phyloP scores from a whole-genome alignment of 345 rosid species.

The Stellera chamaejasme region DNA sequence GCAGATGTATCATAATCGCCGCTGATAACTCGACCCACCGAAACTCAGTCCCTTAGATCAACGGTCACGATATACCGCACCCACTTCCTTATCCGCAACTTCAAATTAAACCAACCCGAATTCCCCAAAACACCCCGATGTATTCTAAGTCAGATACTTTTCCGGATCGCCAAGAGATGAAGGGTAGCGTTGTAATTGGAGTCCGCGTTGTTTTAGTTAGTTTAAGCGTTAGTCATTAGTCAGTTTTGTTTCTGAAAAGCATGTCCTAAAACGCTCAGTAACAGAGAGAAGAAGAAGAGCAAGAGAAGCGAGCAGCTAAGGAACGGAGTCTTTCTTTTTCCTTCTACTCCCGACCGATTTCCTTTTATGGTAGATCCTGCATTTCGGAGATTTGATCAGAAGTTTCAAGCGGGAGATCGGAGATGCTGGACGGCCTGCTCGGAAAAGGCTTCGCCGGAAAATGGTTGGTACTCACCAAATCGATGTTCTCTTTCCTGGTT shows the following conservation, averaged over 20 bases:
- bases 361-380: slow-evolving; percentile 13
- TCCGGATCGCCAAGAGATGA: background rate
- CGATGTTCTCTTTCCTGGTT: background rate
- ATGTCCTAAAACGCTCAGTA: slow-evolving; percentile 10
- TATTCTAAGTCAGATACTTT: background rate
- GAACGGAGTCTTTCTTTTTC: background rate
- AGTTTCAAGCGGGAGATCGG: slow-evolving; percentile 12
- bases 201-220: background rate
- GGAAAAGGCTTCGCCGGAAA: slow-evolving; percentile 76
- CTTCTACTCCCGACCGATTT: background rate
- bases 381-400: slow-evolving; percentile 1
- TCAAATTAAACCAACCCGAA: background rate
- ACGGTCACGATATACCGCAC: slow-evolving; percentile 17
- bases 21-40: background rate
- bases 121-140: slow-evolving; percentile 17
- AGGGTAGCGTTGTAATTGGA: slow-evolving; percentile 13
- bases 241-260: background rate
- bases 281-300: background rate
- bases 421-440: slow-evolving; percentile 82
- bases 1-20: slow-evolving; percentile 9
- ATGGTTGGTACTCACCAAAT: slow-evolving; percentile 35
- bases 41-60: background rate
- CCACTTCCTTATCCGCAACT: slow-evolving; percentile 9
- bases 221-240: background rate
- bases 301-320: background rate